These are phyloP conservation scores for Suillus bovinus DNA, from an alignment of 768 basidiomycete species.

Conservation along the genomic window DNA sequence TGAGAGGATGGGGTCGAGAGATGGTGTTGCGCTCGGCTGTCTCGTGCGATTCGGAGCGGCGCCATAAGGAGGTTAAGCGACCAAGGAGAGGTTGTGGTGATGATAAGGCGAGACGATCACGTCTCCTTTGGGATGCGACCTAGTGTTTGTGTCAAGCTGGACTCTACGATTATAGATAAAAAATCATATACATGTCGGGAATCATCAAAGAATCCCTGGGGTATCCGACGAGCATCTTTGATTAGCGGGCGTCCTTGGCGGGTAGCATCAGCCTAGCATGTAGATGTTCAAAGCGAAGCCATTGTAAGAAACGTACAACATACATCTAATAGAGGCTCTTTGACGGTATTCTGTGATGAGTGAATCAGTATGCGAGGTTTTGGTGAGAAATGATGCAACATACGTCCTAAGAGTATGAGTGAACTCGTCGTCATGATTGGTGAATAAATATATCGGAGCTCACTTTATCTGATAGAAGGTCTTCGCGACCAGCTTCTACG, in stretches of 20 bases:
- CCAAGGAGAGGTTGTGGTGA: neutral
- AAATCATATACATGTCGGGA: neutral
- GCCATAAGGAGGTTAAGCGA: neutral
- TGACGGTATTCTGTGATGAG: neutral
- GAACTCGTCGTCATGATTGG: neutral
- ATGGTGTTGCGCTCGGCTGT: neutral
- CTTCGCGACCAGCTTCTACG: neutral
- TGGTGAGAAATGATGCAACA: neutral
- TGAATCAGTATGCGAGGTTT: neutral
- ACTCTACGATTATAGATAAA: neutral
- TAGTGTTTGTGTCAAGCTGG: neutral
- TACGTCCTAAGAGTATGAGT: neutral
- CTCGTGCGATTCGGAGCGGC: neutral
- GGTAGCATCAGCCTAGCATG: neutral
- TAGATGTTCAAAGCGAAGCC: neutral
- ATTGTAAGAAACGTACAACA: neutral
- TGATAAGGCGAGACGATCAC: neutral
- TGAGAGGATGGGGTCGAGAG: neutral
- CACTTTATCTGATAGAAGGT: neutral
- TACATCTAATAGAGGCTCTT: neutral
- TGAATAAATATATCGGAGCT: neutral
- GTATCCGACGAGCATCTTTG: neutral
- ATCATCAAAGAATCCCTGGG: neutral
- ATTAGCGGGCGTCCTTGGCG: neutral
- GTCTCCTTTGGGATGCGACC: neutral